These are phyloP conservation scores for Ligustrum vulgare DNA, from an alignment of 257 asterid genomes.

Conservation along the genomic window DNA sequence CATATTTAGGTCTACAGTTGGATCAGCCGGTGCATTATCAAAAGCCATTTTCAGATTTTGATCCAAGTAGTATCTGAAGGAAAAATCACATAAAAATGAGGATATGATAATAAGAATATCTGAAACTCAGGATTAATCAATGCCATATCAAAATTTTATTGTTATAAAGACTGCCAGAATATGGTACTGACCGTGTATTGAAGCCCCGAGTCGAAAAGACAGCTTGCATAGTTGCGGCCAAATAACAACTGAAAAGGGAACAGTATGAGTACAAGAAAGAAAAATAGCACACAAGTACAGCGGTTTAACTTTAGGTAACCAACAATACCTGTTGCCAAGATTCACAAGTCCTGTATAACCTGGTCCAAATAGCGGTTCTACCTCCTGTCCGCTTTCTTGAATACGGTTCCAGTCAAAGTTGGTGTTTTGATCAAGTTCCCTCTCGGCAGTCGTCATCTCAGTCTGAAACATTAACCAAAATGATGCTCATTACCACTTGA, in stretches of 20 bases:
- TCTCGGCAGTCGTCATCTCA: conserved; percentile 98
- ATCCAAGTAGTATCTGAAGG: conserved; percentile 57
- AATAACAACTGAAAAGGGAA: conserved; percentile 75
- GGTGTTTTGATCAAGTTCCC: conserved; percentile 94
- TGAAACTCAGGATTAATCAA: conserved; percentile 12
- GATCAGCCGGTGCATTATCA: conserved; percentile 86
- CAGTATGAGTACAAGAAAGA: conserved; percentile 18
- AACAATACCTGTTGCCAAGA: conserved; percentile 91
- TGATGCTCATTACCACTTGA: not conserved
- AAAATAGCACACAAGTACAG: conserved; percentile 13
- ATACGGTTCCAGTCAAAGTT: conserved; percentile 98
- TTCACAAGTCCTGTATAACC: conserved; percentile 95
- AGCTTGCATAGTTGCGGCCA: conserved; percentile 98
- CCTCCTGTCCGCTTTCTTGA: conserved; percentile 93
- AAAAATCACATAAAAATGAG: conserved; percentile 17
- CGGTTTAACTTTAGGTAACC: conserved; percentile 6
- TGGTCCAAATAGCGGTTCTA: conserved; percentile 87
- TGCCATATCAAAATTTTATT: conserved; percentile 11
- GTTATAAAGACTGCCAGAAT: conserved; percentile 11
- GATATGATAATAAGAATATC: conserved; percentile 14
- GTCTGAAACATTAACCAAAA: conserved; percentile 52
- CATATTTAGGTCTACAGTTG: conserved; percentile 85
- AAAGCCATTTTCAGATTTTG: conserved; percentile 75
- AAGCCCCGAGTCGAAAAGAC: conserved; percentile 78
- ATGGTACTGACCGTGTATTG: conserved; percentile 64